These are phyloP conservation scores for Collybia nuda DNA, from an alignment of 768 basidiomycete species.

Conservation along the genomic window DNA sequence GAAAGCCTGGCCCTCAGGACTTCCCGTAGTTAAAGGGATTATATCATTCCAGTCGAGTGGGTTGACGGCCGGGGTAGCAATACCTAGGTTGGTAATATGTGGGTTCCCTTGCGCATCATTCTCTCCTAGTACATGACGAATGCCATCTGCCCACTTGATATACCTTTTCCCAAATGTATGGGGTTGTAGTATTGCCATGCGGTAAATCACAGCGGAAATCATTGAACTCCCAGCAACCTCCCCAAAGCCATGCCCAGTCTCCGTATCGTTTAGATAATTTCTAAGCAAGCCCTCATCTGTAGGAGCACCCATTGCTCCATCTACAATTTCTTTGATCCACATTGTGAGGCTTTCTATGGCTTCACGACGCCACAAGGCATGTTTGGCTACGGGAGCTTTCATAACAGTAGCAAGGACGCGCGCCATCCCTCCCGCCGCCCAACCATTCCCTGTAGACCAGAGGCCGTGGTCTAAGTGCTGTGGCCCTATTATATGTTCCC, in stretches of 20 bases:
- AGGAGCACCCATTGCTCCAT: conserved; percentile 16
- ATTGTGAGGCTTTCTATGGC: conserved; percentile 12
- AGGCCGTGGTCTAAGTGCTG: conserved; percentile 35
- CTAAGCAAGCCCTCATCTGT: conserved; percentile 10
- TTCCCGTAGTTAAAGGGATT: conserved; percentile 31
- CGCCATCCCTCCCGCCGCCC: conserved; percentile 72
- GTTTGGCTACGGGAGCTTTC: conserved; percentile 24
- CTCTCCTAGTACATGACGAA: conserved; percentile 25
- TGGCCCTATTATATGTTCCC: conserved; percentile 39
- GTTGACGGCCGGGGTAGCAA: conserved; percentile 34
- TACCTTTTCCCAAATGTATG: conserved; percentile 26
- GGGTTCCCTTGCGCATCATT: background rate
- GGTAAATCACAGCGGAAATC: conserved; percentile 20
- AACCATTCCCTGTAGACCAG: conserved; percentile 62
- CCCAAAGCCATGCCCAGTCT: conserved; percentile 14
- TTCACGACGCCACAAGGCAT: conserved; percentile 8
- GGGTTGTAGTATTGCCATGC: conserved; percentile 35
- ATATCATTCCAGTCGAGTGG: conserved; percentile 32
- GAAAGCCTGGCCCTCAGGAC: conserved; percentile 38
- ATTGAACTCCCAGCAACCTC: conserved; percentile 21
- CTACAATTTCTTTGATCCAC: conserved; percentile 25
- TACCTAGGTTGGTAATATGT: conserved; percentile 20
- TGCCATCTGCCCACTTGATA: conserved; percentile 34
- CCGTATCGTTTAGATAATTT: conserved; percentile 18
- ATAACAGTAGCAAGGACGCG: conserved; percentile 55